Evolutionary conservation across 192 early-diverging fungal genomes (phyloP).

Genomic region (Geranomyces michiganensis): DNA sequence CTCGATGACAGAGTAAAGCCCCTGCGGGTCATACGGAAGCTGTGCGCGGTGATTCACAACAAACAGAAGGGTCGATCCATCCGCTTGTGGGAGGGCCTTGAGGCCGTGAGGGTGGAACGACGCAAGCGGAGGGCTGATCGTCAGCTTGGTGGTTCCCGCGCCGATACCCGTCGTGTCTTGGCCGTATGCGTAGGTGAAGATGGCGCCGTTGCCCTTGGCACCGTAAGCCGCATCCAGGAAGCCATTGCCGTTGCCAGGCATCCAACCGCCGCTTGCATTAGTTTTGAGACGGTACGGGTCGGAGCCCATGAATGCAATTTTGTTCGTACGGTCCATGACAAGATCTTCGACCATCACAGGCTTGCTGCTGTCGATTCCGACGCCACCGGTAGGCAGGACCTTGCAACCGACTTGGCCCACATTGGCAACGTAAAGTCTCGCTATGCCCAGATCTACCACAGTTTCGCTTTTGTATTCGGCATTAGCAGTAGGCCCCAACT

Average conservation of each 20-base stretch:
- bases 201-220: constrained; percentile 15
- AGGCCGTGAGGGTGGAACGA: constrained; percentile 26
- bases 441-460: constrained; percentile 18
- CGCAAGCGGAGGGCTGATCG: constrained; percentile 16
- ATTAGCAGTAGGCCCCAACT: constrained; percentile 6
- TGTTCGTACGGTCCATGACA: constrained; percentile 17
- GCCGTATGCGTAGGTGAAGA: constrained; percentile 16
- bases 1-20: constrained; percentile 28
- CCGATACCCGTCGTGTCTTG: constrained; percentile 15
- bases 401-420: constrained; percentile 23
- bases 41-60: constrained; percentile 29
- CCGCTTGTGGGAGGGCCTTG: not conserved
- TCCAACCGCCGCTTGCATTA: constrained; percentile 14
- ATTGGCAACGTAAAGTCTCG: constrained; percentile 11
- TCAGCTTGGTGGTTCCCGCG: constrained; percentile 14
- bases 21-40: constrained; percentile 8
- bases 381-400: not conserved
- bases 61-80: constrained; percentile 7
- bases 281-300: constrained; percentile 19
- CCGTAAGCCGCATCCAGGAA: constrained; percentile 25
- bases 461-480: constrained; percentile 1
- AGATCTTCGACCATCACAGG: constrained; percentile 25
- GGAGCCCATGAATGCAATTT: constrained; percentile 23
- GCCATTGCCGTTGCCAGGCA: constrained; percentile 26
- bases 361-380: constrained; percentile 7